Conservation (phyloP, 345 rosid species). For the Hibiscus mutabilis region DNA sequence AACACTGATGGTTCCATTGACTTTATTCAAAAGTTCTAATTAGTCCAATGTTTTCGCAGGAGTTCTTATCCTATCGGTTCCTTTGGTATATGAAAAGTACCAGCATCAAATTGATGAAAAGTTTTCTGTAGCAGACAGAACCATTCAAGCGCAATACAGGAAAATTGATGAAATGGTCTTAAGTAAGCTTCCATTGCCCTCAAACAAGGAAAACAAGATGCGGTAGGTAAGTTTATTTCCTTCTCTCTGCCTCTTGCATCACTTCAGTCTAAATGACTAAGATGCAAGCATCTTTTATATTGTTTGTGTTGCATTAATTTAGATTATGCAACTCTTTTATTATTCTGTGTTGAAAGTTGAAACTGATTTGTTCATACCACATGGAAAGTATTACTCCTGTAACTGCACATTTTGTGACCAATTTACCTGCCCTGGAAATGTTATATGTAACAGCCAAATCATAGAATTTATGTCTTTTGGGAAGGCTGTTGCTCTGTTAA, state of each 20-base stretch:
- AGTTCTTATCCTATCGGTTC: constrained; percentile 62
- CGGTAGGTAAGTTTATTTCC: constrained; percentile 45
- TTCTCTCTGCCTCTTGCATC: background rate
- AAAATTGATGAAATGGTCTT: constrained; percentile 46
- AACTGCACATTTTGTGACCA: background rate
- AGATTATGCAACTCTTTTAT: background rate
- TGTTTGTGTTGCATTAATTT: constrained; percentile 3
- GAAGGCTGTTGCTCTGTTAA: no score
- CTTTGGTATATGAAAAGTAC: constrained; percentile 66
- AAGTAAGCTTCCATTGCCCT: constrained; percentile 43
- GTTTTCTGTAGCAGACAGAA: constrained; percentile 34
- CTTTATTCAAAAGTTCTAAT: background rate
- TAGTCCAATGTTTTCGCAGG: constrained; percentile 29
- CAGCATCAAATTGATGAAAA: constrained; percentile 65
- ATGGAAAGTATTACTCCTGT: background rate
- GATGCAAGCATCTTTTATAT: background rate
- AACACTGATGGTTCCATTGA: background rate
- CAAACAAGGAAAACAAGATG: constrained; percentile 64
- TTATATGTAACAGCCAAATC: background rate
- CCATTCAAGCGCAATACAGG: constrained; percentile 46
- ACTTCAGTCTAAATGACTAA: background rate
- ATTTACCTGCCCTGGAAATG: background rate
- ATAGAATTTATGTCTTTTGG: background rate
- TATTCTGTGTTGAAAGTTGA: background rate
- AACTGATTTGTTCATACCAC: background rate